Percentiles rank a stretch among this genome's conserved stretches.
Evolutionary conservation across 768 basidiomycete species (phyloP).

Genomic region (Cystobasidiopsis lactophilus): DNA sequence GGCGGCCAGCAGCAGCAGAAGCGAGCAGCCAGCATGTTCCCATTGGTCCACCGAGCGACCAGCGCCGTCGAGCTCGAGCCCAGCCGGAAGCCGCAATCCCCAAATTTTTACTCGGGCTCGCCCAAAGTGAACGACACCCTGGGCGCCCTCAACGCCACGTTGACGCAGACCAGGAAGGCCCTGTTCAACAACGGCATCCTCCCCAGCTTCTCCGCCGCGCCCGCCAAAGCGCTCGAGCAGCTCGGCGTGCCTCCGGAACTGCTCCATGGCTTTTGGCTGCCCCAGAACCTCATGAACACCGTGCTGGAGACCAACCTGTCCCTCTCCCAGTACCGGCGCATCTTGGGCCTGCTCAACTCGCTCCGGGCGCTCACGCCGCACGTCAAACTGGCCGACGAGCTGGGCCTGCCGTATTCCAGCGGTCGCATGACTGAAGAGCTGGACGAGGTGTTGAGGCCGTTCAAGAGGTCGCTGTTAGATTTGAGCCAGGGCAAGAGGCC

Average conservation of each 20-base stretch:
- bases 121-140: not conserved
- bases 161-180: not conserved
- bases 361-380: not conserved
- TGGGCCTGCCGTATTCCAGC: not conserved
- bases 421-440: not conserved
- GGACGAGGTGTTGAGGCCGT: not conserved
- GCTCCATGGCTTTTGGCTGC: not conserved
- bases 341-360: not conserved
- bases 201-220: not conserved
- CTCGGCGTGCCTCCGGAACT: not conserved
- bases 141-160: not conserved
- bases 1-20: no score
- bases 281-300: not conserved
- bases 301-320: not conserved
- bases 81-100: not conserved
- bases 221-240: not conserved
- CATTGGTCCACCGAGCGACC: no score
- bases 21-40: no score
- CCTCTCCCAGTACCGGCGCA: not conserved
- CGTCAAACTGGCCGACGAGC: not conserved
- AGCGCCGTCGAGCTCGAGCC: no score
- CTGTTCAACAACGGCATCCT: not conserved
- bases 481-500: no score
- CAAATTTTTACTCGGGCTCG: not conserved
- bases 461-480: not conserved